A percentile compares a stretch with the other conserved stretches of the same genome.
phyloP scores from a whole-genome alignment of 169 alveolate genomes.

The Cryptosporidium andersoni region DNA sequence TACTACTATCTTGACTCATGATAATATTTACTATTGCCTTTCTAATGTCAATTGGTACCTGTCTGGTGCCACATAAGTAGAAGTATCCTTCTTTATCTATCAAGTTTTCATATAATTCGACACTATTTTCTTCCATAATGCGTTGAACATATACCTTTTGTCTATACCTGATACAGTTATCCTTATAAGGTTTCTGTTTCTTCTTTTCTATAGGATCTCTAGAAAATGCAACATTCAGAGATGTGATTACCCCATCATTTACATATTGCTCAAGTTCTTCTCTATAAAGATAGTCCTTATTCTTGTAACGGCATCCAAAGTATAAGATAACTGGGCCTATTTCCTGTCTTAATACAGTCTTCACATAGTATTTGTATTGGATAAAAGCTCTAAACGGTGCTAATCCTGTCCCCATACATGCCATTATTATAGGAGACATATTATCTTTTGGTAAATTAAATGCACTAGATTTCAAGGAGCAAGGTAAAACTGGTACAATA shows the following conservation, averaged over 20 bases:
- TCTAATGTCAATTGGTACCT: conserved; percentile 70
- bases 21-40: conserved; percentile 66
- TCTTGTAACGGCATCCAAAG: conserved; percentile 78
- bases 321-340: conserved; percentile 75
- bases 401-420: conserved; percentile 80
- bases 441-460: conserved; percentile 76
- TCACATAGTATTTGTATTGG: conserved; percentile 72
- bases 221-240: conserved; percentile 77
- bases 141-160: conserved; percentile 80
- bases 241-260: conserved; percentile 73
- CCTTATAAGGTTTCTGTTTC: conserved; percentile 19
- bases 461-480: conserved; percentile 60
- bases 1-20: conserved; percentile 9
- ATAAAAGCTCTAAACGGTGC: conserved; percentile 80
- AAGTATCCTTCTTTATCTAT: conserved; percentile 69
- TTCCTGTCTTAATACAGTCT: conserved; percentile 64
- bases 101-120: conserved; percentile 53
- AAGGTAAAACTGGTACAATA: conserved; percentile 14
- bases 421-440: conserved; percentile 76
- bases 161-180: conserved; percentile 15
- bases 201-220: conserved; percentile 73
- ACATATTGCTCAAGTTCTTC: conserved; percentile 76
- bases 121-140: conserved; percentile 58
- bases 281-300: conserved; percentile 75
- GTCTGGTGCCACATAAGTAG: conserved; percentile 73